Percentiles rank a stretch among this genome's conserved stretches.
phyloP scores from a whole-genome alignment of 176 grass and related monocot genomes.

The Oryza rufipogon region DNA sequence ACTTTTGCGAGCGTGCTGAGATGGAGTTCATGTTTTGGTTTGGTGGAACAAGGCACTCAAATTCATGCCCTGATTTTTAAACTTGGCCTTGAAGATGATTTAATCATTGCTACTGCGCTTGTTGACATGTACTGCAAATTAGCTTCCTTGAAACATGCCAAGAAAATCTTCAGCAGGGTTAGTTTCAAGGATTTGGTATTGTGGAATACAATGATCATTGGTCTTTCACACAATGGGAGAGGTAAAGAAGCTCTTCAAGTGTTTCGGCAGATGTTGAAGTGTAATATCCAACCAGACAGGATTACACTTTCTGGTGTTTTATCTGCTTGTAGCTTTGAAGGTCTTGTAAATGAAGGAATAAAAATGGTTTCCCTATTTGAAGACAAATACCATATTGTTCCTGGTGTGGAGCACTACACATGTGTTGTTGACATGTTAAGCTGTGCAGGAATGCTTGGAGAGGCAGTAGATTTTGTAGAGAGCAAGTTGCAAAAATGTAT shows the following conservation, averaged over 20 bases:
- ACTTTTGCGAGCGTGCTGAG: constrained; percentile 77
- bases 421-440: constrained; percentile 75
- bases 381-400: constrained; percentile 55
- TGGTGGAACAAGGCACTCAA: constrained; percentile 64
- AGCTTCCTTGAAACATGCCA: constrained; percentile 56
- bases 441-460: constrained; percentile 62
- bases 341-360: constrained; percentile 57
- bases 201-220: constrained; percentile 86
- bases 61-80: constrained; percentile 77
- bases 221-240: constrained; percentile 74
- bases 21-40: constrained; percentile 71
- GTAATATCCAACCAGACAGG: constrained; percentile 61
- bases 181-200: constrained; percentile 65
- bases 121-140: constrained; percentile 90
- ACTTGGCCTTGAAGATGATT: constrained; percentile 69
- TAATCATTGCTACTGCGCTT: constrained; percentile 66
- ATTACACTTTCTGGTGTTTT: constrained; percentile 79
- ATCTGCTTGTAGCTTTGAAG: constrained; percentile 63
- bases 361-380: constrained; percentile 63
- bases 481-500: constrained; percentile 44
- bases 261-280: constrained; percentile 58
- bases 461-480: constrained; percentile 65
- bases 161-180: constrained; percentile 53
- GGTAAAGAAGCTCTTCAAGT: constrained; percentile 69
- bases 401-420: constrained; percentile 57